Conservation (phyloP, 306 rosid species). For the Rosa persica region DNA sequence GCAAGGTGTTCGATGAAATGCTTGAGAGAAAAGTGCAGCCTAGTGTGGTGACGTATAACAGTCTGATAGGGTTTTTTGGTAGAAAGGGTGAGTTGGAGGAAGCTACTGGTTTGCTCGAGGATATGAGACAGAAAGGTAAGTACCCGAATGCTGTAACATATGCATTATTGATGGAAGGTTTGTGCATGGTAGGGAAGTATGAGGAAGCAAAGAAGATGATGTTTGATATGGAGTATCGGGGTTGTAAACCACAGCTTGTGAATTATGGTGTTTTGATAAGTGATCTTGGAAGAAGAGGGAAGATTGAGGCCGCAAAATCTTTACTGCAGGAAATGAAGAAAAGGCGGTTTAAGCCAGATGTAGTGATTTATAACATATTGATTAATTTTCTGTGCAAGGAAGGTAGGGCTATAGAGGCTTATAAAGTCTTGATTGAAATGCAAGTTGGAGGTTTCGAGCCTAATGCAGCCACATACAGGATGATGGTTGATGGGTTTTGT, state of each 20-base stretch:
- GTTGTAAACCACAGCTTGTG: constrained; percentile 62
- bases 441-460: constrained; percentile 70
- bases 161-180: constrained; percentile 77
- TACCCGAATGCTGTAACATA: constrained; percentile 70
- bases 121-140: constrained; percentile 65
- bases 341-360: constrained; percentile 71
- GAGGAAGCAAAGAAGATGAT: constrained; percentile 81
- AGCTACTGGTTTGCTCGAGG: constrained; percentile 64
- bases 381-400: constrained; percentile 78
- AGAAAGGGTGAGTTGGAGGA: constrained; percentile 66
- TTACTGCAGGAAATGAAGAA: constrained; percentile 73
- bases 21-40: constrained; percentile 63
- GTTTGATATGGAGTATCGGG: constrained; percentile 91
- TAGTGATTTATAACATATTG: constrained; percentile 67
- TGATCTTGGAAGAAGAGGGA: constrained; percentile 81
- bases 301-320: constrained; percentile 66
- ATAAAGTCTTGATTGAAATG: constrained; percentile 73
- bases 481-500: constrained; percentile 83
- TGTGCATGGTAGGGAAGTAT: constrained; percentile 53
- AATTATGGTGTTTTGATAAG: constrained; percentile 78
- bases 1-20: constrained; percentile 78
- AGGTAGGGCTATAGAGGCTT: constrained; percentile 68
- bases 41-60: constrained; percentile 89
- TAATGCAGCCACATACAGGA: constrained; percentile 78
- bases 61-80: constrained; percentile 66